phyloP scores from a whole-genome alignment of 148 eudicot species.

The Dysphania ambrosioides region DNA sequence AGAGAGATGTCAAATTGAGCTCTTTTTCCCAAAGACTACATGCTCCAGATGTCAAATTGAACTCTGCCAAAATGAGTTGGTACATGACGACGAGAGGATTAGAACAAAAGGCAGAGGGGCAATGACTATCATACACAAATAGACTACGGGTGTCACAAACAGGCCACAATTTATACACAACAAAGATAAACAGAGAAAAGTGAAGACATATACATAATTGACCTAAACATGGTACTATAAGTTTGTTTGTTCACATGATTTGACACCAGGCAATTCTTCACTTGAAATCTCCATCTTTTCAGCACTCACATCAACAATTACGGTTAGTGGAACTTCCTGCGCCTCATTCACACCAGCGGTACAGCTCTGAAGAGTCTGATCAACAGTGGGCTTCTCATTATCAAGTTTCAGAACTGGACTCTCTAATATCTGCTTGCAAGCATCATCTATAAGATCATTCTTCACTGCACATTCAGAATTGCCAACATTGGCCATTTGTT shows the following conservation, averaged over 20 bases:
- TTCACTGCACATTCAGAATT: conserved; percentile 14
- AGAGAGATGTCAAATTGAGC: neutral
- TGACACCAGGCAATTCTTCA: conserved; percentile 10
- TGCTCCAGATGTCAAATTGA: no score
- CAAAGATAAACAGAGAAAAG: neutral
- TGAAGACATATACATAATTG: conserved; percentile 10
- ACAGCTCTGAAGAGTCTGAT: conserved; percentile 10
- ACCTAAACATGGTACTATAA: neutral
- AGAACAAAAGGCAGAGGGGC: neutral
- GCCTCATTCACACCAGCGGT: conserved; percentile 8
- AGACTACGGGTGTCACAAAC: conserved; percentile 2
- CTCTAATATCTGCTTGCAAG: neutral
- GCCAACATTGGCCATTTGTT: conserved; percentile 19
- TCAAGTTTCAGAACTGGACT: conserved; percentile 8
- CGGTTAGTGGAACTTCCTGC: neutral
- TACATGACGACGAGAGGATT: no score
- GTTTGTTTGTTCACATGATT: neutral
- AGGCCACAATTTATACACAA: neutral
- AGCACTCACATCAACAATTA: conserved; percentile 2
- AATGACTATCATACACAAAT: neutral
- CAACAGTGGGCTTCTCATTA: conserved; percentile 5
- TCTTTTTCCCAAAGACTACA: neutral
- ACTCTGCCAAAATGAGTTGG: no score
- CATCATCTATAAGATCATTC: conserved; percentile 14
- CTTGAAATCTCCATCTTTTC: conserved; percentile 12